Conservation (phyloP, 805 yeast species). For the Metschnikowia colocasiae region DNA sequence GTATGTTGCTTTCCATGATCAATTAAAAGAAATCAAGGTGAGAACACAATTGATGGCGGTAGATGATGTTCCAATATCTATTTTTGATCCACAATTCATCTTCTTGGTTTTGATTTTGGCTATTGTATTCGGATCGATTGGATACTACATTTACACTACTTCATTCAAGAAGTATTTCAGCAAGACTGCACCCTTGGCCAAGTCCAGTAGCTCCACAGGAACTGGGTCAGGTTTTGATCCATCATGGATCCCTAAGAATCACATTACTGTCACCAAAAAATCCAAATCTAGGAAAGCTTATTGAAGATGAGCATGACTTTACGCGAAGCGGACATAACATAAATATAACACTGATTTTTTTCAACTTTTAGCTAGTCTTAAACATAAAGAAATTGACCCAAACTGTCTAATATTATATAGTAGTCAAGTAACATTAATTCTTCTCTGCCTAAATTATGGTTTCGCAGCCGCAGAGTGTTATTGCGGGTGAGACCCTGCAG, state of each 20-base stretch:
- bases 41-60: constrained; percentile 56
- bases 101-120: constrained; percentile 55
- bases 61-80: constrained; percentile 61
- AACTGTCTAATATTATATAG: not conserved
- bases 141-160: constrained; percentile 43
- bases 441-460: not conserved
- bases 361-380: not conserved
- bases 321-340: not conserved
- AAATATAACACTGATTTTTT: not conserved
- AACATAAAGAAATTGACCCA: not conserved
- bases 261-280: constrained; percentile 12
- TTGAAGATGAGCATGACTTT: not conserved
- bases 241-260: constrained; percentile 16
- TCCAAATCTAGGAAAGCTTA: constrained; percentile 16
- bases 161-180: constrained; percentile 45
- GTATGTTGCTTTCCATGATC: constrained; percentile 47
- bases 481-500: constrained; percentile 2
- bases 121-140: constrained; percentile 20
- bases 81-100: constrained; percentile 70
- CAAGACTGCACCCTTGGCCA: constrained; percentile 30
- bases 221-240: constrained; percentile 14
- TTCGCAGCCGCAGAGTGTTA: constrained; percentile 1
- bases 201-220: constrained; percentile 14
- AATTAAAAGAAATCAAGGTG: constrained; percentile 53
- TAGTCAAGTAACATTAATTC: not conserved